Conservation (phyloP, 768 basidiomycete species). For the Pleurotus citrinopileatus region DNA sequence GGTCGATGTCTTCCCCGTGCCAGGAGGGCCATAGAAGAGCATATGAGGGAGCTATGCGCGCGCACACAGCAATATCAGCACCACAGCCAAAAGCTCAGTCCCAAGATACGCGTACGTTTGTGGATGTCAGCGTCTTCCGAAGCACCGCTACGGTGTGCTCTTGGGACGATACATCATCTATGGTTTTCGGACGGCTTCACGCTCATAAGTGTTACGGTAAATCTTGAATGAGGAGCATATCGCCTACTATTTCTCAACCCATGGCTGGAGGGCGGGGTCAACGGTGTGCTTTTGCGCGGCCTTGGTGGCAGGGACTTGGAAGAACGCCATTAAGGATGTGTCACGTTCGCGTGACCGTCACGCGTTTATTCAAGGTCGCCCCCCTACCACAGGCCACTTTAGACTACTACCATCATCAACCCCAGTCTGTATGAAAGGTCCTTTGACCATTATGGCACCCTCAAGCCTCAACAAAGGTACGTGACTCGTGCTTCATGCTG, state of each 20-base stretch:
- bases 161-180: conserved; percentile 96
- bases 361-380: conserved; percentile 37
- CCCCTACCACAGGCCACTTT: conserved; percentile 25
- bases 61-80: too few relatives aligned
- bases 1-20: conserved; percentile 98
- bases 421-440: conserved; percentile 18
- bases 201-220: conserved; percentile 8
- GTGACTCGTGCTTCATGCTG: not conserved
- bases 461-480: conserved; percentile 33
- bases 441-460: conserved; percentile 34
- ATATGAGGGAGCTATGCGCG: conserved; percentile 88
- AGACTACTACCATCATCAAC: conserved; percentile 21
- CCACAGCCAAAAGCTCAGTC: not conserved
- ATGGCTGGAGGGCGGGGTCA: conserved; percentile 74
- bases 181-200: conserved; percentile 89
- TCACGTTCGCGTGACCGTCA: conserved; percentile 46
- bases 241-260: conserved; percentile 98
- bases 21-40: conserved; percentile 99
- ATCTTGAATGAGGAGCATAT: not conserved
- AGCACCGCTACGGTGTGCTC: conserved; percentile 95
- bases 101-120: conserved; percentile 62
- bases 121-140: conserved; percentile 84
- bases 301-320: conserved; percentile 44
- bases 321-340: conserved; percentile 62
- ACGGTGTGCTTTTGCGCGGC: conserved; percentile 39